phyloP scores from a whole-genome alignment of 2,329 filamentous ascomycete genomes.

The Bisporella sp. region DNA sequence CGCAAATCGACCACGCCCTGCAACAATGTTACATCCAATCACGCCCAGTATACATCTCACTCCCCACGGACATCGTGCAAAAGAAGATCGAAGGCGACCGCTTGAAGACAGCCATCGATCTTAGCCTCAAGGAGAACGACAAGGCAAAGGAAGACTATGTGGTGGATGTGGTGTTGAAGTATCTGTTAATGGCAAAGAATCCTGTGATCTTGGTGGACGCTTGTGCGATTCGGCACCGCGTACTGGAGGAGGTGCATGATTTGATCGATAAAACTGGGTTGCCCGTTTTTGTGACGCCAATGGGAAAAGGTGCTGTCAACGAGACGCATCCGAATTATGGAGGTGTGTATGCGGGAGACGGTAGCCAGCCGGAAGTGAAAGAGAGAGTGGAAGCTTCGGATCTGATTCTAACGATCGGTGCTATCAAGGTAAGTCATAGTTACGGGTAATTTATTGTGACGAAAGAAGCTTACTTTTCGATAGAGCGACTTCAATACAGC shows the following conservation, averaged over 20 bases:
- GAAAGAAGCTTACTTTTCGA: conserved; percentile 2
- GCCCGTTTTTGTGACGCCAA: conserved; percentile 81
- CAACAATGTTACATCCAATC: conserved; percentile 67
- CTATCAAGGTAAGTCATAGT: conserved; percentile 38
- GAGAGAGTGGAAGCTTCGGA: conserved; percentile 62
- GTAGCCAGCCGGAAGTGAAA: conserved; percentile 58
- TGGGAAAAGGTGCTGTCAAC: conserved; percentile 81
- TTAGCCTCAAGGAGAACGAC: conserved; percentile 59
- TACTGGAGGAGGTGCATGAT: conserved; percentile 63
- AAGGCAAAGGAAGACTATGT: conserved; percentile 70
- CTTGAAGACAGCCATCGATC: conserved; percentile 63
- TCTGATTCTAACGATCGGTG: conserved; percentile 63
- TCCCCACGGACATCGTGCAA: conserved; percentile 75
- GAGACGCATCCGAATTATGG: conserved; percentile 71
- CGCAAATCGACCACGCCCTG: conserved; percentile 71
- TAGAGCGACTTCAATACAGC: conserved; percentile 77
- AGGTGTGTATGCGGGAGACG: conserved; percentile 79
- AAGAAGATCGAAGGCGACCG: conserved; percentile 69
- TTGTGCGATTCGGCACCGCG: conserved; percentile 71
- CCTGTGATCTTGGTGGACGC: conserved; percentile 79
- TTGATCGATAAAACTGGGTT: conserved; percentile 67
- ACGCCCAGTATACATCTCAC: conserved; percentile 75
- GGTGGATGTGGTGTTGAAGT: conserved; percentile 70
- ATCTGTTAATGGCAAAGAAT: conserved; percentile 63
- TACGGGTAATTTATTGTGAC: background rate